A percentile compares a stretch with the other conserved stretches of the same genome.
Conservation (phyloP, 495 filamentous ascomycete genomes). For the Margaritispora aquatica region DNA sequence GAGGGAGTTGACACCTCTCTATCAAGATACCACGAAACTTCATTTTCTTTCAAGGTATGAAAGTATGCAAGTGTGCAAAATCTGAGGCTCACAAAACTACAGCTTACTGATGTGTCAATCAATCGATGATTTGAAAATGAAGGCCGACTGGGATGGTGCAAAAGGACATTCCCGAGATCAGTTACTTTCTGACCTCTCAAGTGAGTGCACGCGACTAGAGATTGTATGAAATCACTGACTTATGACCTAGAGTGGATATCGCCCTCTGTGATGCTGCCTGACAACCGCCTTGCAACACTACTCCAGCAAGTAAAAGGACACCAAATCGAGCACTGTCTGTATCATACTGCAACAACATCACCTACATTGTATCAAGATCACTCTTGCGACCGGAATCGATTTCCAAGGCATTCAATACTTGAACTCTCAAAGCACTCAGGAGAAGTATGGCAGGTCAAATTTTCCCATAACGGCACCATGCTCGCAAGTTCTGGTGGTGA, state of each 20-base stretch:
- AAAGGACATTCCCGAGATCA: conserved; percentile 64
- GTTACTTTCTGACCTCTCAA: conserved; percentile 76
- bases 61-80: neutral
- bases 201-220: conserved; percentile 41
- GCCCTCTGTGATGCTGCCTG: conserved; percentile 96
- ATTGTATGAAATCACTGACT: neutral
- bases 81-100: conserved; percentile 5
- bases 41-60: conserved; percentile 77
- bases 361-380: conserved; percentile 90
- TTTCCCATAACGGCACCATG: conserved; percentile 82
- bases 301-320: conserved; percentile 73
- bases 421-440: conserved; percentile 71
- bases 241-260: conserved; percentile 73
- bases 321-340: conserved; percentile 79
- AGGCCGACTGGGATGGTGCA: conserved; percentile 88
- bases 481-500: conserved; percentile 79
- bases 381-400: conserved; percentile 69
- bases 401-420: conserved; percentile 60
- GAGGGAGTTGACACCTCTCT: conserved; percentile 80
- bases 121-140: conserved; percentile 68
- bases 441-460: conserved; percentile 86
- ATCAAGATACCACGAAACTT: conserved; percentile 67
- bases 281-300: conserved; percentile 82
- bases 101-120: conserved; percentile 85
- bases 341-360: conserved; percentile 73